These are phyloP conservation scores for Apocynum venetum DNA, from an alignment of 257 asterid genomes.

Conservation along the genomic window DNA sequence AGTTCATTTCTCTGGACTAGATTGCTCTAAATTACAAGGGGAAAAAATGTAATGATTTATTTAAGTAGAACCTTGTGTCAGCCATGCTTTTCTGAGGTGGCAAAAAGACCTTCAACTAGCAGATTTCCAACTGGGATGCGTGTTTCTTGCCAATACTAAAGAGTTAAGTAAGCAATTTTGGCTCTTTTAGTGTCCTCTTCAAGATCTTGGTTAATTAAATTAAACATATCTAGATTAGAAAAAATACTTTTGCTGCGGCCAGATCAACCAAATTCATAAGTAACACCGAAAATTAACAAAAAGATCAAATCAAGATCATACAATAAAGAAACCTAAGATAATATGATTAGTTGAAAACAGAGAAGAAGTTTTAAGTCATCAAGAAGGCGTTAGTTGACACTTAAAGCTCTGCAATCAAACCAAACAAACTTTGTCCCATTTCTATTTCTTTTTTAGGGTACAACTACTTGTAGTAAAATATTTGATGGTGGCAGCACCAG, in stretches of 20 bases:
- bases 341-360: conserved; percentile 10
- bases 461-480: not conserved
- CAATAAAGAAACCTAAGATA: conserved; percentile 5
- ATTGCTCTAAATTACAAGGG: not conserved
- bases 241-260: not conserved
- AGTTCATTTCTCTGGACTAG: not conserved
- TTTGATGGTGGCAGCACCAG: not conserved
- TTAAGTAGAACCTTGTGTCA: not conserved
- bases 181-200: not conserved
- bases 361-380: not conserved
- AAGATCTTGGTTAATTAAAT: not conserved
- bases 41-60: too few species aligned
- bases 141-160: not conserved
- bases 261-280: not conserved
- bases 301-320: conserved; percentile 5
- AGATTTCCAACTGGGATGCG: conserved; percentile 3
- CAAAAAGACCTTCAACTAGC: not conserved
- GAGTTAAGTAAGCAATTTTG: not conserved
- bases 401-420: not conserved
- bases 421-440: not conserved
- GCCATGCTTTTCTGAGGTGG: conserved; percentile 21
- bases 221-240: not conserved
- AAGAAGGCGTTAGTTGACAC: not conserved
- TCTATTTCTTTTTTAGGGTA: not conserved
- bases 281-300: not conserved